Base-by-base conservation (phyloP, 2,329 filamentous ascomycete species). In the Xylaria sp. region DNA sequence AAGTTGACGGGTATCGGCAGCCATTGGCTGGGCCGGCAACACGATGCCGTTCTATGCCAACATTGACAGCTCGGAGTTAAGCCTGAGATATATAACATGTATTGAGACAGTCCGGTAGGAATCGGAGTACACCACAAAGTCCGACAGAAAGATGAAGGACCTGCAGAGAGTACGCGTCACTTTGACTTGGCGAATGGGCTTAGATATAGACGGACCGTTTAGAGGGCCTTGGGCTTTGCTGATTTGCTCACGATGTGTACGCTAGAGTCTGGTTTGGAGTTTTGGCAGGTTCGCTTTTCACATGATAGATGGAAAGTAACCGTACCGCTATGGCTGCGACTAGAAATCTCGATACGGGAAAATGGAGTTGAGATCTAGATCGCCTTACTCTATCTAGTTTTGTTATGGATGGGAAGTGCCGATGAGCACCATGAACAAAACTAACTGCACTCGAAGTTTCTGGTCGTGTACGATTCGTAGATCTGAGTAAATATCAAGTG, bases 161-260 rank as follows among this genome's bases (percentile, higher is more conserved):
- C 28, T 28, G 28, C 28, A 28, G 28, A 23, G 28, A 36, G 10
- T 26, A 63, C 65, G 60, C 60, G 65, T 67, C 65, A 59, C 46
- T 23, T 48, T n/a, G n/a, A 56, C 65, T 67, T 67, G 65, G 65
- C 65, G 48, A 49, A 46, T 17, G 56, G 36, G 44, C 33, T 26
- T 56, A 38, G 53, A 23, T 56, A 20, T 60, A n/a, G 51, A 20
- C 56, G 11, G 51, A 46, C 38, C 13, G 38, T 15, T 40, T 40
- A 17, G 38, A 40, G 13, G 15, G 4, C 38, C 38, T 40, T 40
- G 36, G 36, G 33, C 7, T 33, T 33, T 33, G 33, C 36, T 38
- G 10, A 13, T 40, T 40, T 40, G 38, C 15, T 17, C 38, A 40
- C 3, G 13, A 20, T 20, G 11, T 20, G 42, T 46, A 20, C 42